These are phyloP conservation scores for Penstemon eatonii DNA, from an alignment of 257 asterid species.

Conservation along the genomic window DNA sequence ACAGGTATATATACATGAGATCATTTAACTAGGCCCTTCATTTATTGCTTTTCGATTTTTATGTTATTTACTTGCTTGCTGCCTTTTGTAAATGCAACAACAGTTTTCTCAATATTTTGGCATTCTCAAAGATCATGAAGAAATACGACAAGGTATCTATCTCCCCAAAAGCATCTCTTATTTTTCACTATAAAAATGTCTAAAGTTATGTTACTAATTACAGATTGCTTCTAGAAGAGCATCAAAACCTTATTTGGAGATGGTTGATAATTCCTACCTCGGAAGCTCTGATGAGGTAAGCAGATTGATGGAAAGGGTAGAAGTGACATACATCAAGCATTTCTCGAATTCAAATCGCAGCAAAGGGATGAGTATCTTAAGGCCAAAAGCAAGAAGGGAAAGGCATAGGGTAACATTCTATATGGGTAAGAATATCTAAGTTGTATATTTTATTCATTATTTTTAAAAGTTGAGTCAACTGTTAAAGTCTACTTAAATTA, in stretches of 20 bases:
- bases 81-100: slow-evolving; percentile 10
- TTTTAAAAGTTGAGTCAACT: not conserved
- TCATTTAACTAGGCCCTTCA: too few species aligned
- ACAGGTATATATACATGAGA: slow-evolving; percentile 30
- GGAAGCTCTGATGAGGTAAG: slow-evolving; percentile 64
- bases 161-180: too few species aligned
- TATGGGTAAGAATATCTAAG: slow-evolving; percentile 33
- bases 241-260: slow-evolving; percentile 47
- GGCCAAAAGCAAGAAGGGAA: slow-evolving; percentile 47
- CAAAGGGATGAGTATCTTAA: slow-evolving; percentile 50
- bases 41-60: not conserved
- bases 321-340: slow-evolving; percentile 51
- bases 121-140: slow-evolving; percentile 60
- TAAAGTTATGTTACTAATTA: not conserved
- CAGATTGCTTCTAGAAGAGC: slow-evolving; percentile 53
- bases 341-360: slow-evolving; percentile 55
- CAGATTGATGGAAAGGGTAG: slow-evolving; percentile 56
- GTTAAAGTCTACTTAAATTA: not conserved
- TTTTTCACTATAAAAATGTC: not conserved
- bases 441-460: not conserved
- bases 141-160: slow-evolving; percentile 57
- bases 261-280: slow-evolving; percentile 53
- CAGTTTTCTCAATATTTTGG: slow-evolving; percentile 56
- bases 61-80: slow-evolving; percentile 19
- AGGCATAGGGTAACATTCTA: slow-evolving; percentile 47